A percentile compares a stretch with the other conserved stretches of the same genome.
These are phyloP conservation scores for Ogataea hybrid DNA, from an alignment of 1,139 yeast species.

Conservation along the genomic window DNA sequence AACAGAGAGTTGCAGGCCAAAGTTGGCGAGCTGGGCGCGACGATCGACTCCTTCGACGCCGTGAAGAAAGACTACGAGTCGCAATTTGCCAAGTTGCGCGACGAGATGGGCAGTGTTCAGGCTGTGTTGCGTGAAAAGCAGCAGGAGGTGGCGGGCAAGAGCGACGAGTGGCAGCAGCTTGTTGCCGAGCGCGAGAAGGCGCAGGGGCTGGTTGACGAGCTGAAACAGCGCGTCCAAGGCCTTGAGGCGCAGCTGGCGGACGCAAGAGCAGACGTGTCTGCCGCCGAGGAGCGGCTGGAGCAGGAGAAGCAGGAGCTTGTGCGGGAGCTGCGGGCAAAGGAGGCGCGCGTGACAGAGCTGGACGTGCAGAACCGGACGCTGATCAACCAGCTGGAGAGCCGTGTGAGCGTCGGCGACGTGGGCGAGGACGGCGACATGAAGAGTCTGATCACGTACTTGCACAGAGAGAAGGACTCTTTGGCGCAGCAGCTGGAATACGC, in stretches of 20 bases:
- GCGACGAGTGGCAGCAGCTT: conserved; percentile 58
- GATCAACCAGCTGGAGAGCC: conserved; percentile 64
- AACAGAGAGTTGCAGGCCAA: conserved; percentile 32
- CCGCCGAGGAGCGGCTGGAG: conserved; percentile 44
- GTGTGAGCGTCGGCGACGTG: conserved; percentile 22
- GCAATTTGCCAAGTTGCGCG: conserved; percentile 17
- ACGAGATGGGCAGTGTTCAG: conserved; percentile 19
- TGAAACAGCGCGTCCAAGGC: conserved; percentile 38
- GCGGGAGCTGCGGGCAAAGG: conserved; percentile 50
- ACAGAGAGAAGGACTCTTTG: conserved; percentile 74
- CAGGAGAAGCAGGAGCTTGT: conserved; percentile 43
- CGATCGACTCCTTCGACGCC: conserved; percentile 24
- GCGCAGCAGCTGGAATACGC: conserved; percentile 56
- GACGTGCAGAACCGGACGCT: conserved; percentile 65
- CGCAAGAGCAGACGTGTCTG: conserved; percentile 33
- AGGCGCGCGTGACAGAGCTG: conserved; percentile 52
- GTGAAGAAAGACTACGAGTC: conserved; percentile 27
- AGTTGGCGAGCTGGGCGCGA: conserved; percentile 32
- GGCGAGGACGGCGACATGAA: conserved; percentile 41
- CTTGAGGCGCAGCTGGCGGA: conserved; percentile 31
- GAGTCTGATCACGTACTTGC: conserved; percentile 60
- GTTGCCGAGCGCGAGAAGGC: conserved; percentile 43
- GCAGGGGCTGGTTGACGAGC: conserved; percentile 41
- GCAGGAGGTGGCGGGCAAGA: conserved; percentile 46
- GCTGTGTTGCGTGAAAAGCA: conserved; percentile 24